Base-by-base conservation (phyloP, 345 rosid genomes). In the Hibiscus trionum region DNA sequence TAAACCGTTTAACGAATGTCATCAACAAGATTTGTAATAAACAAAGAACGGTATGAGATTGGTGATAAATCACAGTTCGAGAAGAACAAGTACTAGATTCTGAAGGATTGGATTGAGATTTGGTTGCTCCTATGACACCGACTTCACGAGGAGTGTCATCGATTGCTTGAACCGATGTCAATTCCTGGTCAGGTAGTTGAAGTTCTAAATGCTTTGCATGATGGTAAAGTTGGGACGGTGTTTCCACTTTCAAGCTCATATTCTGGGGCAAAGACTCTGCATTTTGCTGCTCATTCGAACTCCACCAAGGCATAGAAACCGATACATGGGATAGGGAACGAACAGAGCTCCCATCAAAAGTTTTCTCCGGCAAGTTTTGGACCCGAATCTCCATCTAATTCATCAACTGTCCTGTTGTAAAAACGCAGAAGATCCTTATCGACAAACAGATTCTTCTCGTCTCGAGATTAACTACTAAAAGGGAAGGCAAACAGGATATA, bases 131-230 rank as follows among this genome's bases (percentile, higher is more conserved):
- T 21, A 69, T 52, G 19, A n/a, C 65, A 37, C 70, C 85, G 70
- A 84, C 81, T 84, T 90, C 86, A 58, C 80, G 56, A 67, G 80
- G 85, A 73, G 96, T 85, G 57, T 86, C 87, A 75, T 82, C 80
- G 31, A 88, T 85, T 4, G 91, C 88, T 39, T 92, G 96, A 39
- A 39, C 44, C 44, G 44, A 39, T 39, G 9, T 39, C 44, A 8
- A 39, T 50, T 90, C 96, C 62, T 81, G 94, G 61, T 84, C 93
- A 21, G 24, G 24, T 21, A 21, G 24, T 21, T 21, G 24, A 21
- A 21, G 24, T 21, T 21, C 24, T 21, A 21, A 21, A 21, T 21
- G 24, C 24, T 21, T 21, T 21, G 24, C 24, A 63, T 49, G 70
- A 47, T 66, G 76, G 29, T 78, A 52, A 69, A 60, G 84, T 55